phyloP scores from a whole-genome alignment of 75 land plant genomes.

The Adiantum capillusveneris region DNA sequence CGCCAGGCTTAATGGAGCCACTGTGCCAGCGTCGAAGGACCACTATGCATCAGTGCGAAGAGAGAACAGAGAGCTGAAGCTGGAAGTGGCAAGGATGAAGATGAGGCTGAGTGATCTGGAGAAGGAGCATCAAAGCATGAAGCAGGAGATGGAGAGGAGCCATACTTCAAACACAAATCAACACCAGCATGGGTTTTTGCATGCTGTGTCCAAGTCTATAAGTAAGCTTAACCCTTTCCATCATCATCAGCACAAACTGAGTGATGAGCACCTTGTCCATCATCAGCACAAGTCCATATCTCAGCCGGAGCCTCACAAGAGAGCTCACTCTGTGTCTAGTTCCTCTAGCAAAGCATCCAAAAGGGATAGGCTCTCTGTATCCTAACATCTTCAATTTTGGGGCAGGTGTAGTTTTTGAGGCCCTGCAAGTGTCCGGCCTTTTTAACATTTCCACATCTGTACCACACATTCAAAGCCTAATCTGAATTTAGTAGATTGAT shows the following conservation, averaged over 20 bases:
- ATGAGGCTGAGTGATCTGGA: slow-evolving; percentile 90
- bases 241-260: not conserved
- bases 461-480: too few relatives aligned
- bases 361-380: too few relatives aligned
- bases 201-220: slow-evolving; percentile 61
- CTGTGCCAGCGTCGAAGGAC: slow-evolving; percentile 38
- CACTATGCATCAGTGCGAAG: slow-evolving; percentile 88
- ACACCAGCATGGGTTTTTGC: slow-evolving; percentile 29
- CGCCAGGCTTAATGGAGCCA: too few relatives aligned
- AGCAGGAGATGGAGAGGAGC: slow-evolving; percentile 50
- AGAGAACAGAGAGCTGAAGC: slow-evolving; percentile 93
- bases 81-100: slow-evolving; percentile 80
- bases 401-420: too few relatives aligned
- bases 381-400: too few relatives aligned
- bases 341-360: not conserved
- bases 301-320: not conserved
- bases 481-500: too few relatives aligned
- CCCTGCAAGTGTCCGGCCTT: too few relatives aligned
- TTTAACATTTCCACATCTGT: too few relatives aligned
- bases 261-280: not conserved
- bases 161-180: not conserved
- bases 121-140: slow-evolving; percentile 88
- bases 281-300: not conserved
- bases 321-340: slow-evolving; percentile 1
- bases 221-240: slow-evolving; percentile 50